Conservation (phyloP, 2,329 filamentous ascomycete species). For the Fusarium cyanostomum region DNA sequence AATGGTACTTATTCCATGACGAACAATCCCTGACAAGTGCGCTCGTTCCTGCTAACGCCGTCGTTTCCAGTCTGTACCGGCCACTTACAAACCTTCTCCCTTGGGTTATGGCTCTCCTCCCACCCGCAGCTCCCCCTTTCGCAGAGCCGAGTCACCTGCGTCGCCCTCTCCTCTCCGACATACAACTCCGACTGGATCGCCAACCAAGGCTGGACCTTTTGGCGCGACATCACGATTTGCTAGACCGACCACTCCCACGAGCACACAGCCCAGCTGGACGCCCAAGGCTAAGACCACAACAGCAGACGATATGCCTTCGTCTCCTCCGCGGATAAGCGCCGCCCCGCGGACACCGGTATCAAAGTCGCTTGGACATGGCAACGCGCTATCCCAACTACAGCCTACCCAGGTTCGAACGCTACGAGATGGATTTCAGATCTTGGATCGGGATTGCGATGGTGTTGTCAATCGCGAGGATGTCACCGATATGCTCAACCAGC, state of each 20-base stretch:
- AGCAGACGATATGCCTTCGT: conserved; percentile 33
- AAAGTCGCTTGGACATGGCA: conserved; percentile 55
- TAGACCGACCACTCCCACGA: conserved; percentile 54
- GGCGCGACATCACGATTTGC: conserved; percentile 47
- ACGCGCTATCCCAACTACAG: conserved; percentile 76
- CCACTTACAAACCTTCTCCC: conserved; percentile 75
- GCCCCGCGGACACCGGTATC: conserved; percentile 45
- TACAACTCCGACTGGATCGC: conserved; percentile 71
- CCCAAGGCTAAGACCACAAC: conserved; percentile 46
- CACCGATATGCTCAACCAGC: conserved; percentile 84
- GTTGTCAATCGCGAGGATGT: conserved; percentile 84
- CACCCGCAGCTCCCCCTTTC: conserved; percentile 70
- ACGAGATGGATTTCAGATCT: conserved; percentile 91
- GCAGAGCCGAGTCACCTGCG: conserved; percentile 68
- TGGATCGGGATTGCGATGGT: conserved; percentile 90
- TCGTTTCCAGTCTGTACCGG: conserved; percentile 59
- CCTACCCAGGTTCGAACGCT: conserved; percentile 86
- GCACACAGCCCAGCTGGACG: conserved; percentile 48
- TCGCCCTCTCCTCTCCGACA: conserved; percentile 73
- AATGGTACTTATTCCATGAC: conserved; percentile 47
- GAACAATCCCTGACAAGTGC: conserved; percentile 37
- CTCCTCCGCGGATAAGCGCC: conserved; percentile 48
- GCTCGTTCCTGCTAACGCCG: conserved; percentile 42
- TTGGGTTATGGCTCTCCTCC: conserved; percentile 74
- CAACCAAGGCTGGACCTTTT: conserved; percentile 56